phyloP scores from a whole-genome alignment of 2,329 filamentous ascomycete genomes.

The Cordyceps cicadae region DNA sequence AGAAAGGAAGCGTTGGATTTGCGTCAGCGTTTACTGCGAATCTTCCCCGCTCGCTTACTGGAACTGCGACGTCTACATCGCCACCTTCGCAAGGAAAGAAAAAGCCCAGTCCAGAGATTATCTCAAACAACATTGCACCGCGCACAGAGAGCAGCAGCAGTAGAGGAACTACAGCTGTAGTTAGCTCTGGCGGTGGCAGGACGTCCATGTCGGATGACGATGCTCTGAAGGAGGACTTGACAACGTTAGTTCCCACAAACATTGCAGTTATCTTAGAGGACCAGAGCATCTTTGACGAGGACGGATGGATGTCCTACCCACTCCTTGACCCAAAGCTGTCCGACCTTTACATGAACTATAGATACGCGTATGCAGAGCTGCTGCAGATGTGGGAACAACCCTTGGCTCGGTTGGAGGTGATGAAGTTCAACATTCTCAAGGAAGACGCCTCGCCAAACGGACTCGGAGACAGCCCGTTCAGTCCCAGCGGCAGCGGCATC shows the following conservation, averaged over 20 bases:
- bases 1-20: slow-evolving; percentile 46
- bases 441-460: slow-evolving; percentile 28
- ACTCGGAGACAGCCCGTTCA: slow-evolving; percentile 14
- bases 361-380: slow-evolving; percentile 59
- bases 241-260: slow-evolving; percentile 41
- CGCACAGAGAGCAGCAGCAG: slow-evolving; percentile 37
- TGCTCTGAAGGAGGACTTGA: slow-evolving; percentile 34
- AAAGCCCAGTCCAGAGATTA: slow-evolving; percentile 52
- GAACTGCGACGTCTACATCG: slow-evolving; percentile 31
- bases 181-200: slow-evolving; percentile 38
- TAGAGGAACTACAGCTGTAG: slow-evolving; percentile 37
- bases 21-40: slow-evolving; percentile 48
- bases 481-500: slow-evolving; percentile 21
- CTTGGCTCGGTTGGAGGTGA: slow-evolving; percentile 54
- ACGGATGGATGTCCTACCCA: slow-evolving; percentile 54
- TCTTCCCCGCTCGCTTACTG: slow-evolving; percentile 39
- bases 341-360: slow-evolving; percentile 49
- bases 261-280: slow-evolving; percentile 50
- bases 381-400: slow-evolving; percentile 59
- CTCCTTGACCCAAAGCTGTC: slow-evolving; percentile 46
- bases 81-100: slow-evolving; percentile 40
- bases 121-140: slow-evolving; percentile 46
- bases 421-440: slow-evolving; percentile 60
- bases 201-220: slow-evolving; percentile 50
- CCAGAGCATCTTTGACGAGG: slow-evolving; percentile 59